Evolutionary conservation across 2,329 filamentous ascomycete genomes (phyloP), one percentile per base, ranked within the genome.

Genomic region (Colletotrichum navitas): DNA sequence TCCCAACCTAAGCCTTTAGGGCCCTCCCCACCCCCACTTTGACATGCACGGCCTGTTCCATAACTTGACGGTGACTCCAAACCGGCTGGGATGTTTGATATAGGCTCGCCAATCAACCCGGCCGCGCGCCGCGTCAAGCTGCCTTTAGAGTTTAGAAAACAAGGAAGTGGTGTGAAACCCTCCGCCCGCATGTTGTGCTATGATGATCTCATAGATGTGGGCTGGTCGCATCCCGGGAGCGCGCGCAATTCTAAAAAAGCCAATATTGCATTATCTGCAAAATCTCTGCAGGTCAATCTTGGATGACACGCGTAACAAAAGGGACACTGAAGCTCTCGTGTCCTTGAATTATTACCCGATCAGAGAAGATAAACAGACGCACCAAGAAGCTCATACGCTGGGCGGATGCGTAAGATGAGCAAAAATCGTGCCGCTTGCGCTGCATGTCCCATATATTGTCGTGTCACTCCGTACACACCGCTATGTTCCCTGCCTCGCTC

Each of bases 11-110:
- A 68, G 63, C 66, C 45, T 41, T 65, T 36, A n/a, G 65, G 61
- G 52, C 54, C 59, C 45, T n/a, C n/a, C 36, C 65, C 54, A 64
- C 66, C 69, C 66, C 65, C 60, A 69, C 60, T 72, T 69, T 51
- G 61, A 51, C 29, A 34, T 67, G 66, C 39, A 47, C 49, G 63
- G 63, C 36, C 52, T 58, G 63, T 62, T 67, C 65, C 54, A 67
- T 24, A 41, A 43, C 32, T 52, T 55, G 63, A 34, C 51, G 34
- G 49, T 43, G 26, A 39, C 45, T 66, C 59, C 56, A 61, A 45
- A 29, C 16, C 29, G 39, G 66, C 69, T 36, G 55, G 68, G 64
- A 62, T 71, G 59, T 34, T 52, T 41, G 51, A 61, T 47, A 32
- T 29, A 3, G 61, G 7, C 16, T 63, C 69, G 54, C 69, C 69